Evolutionary conservation across 2,329 filamentous ascomycete species (phyloP), one percentile per base, ranked within the genome.

Genomic region (Cercospora sp.): DNA sequence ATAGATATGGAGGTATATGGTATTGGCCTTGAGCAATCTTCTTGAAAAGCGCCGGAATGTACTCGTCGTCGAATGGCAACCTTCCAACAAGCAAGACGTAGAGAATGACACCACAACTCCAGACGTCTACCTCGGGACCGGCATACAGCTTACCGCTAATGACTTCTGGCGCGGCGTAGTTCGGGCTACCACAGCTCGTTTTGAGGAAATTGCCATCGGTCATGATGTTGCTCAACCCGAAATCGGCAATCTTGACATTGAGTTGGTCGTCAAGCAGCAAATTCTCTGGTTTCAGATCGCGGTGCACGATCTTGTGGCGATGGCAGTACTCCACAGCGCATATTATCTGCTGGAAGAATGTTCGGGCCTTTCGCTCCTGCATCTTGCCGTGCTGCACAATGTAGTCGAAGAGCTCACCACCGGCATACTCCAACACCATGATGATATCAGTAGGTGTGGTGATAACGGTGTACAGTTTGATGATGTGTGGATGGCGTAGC

Each of bases 311-410:
- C 83, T 98, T 98, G 84, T 99, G 95, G 70, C 95, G 88, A 82
- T 99, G 95, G 78, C 95, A 99, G 82, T 99, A 99, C 80, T 99
- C 95, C 74, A 99, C 95, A 53, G 95, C 95, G 80, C 95, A 97
- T 64, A 99, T 91, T 82, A 99, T 99, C 81, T 99, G 95, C 81
- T 99, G 95, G 81, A 99, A 99, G 84, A 99, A 97, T 74, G 94
- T 93, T 66, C 95, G 90, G n/a, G 95, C 95, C 79, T 96, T 92
- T 69, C 90, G 87, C 80, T 99, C 95, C 74, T 90, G 89, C 86
- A 98, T 93, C 77, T 92, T 90, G 65, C 95, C 95, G 78, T 97
- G 90, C 77, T 94, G 91, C 67, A 99, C 95, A 70, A 99, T 95
- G 82, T 98, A 98, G 81, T 99, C 94, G 81, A 99, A 99, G 69